Evolutionary conservation across 192 early-diverging fungal species (phyloP).

Genomic region (Coemansia sp.): DNA sequence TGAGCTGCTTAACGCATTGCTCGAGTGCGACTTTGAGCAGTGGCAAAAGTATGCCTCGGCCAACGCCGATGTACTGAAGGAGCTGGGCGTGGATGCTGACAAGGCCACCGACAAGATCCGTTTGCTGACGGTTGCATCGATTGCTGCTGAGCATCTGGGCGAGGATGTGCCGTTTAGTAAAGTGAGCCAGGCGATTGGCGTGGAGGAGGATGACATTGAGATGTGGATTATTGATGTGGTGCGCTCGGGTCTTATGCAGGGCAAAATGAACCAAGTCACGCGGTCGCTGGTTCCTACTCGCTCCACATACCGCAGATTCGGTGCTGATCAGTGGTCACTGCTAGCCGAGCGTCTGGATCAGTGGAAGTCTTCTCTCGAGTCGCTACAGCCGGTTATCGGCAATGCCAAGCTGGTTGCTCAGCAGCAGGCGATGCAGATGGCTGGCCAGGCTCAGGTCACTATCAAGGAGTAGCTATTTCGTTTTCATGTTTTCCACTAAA

Average conservation of each 20-base stretch:
- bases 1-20: conserved; percentile 56
- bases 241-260: conserved; percentile 87
- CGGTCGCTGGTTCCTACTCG: conserved; percentile 78
- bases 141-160: conserved; percentile 70
- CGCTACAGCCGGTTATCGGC: conserved; percentile 81
- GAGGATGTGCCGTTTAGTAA: conserved; percentile 69
- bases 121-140: conserved; percentile 74
- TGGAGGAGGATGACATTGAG: conserved; percentile 83
- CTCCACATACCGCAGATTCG: conserved; percentile 83
- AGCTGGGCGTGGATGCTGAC: conserved; percentile 58
- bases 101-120: conserved; percentile 79
- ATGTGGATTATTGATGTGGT: conserved; percentile 95
- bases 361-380: conserved; percentile 79
- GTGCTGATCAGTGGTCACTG: conserved; percentile 73
- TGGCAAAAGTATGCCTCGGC: conserved; percentile 56
- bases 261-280: conserved; percentile 90
- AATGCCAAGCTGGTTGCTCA: conserved; percentile 78
- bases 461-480: conserved; percentile 27
- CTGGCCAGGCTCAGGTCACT: conserved; percentile 29
- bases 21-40: conserved; percentile 34
- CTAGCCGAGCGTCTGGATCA: conserved; percentile 65
- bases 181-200: conserved; percentile 73
- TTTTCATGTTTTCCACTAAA: too few relatives aligned
- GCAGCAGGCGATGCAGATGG: conserved; percentile 48
- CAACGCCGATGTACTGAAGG: conserved; percentile 56